Evolutionary conservation across 2,329 filamentous ascomycete genomes (phyloP), one percentile per base, ranked within the genome.

Genomic region (Xylariales sp.): DNA sequence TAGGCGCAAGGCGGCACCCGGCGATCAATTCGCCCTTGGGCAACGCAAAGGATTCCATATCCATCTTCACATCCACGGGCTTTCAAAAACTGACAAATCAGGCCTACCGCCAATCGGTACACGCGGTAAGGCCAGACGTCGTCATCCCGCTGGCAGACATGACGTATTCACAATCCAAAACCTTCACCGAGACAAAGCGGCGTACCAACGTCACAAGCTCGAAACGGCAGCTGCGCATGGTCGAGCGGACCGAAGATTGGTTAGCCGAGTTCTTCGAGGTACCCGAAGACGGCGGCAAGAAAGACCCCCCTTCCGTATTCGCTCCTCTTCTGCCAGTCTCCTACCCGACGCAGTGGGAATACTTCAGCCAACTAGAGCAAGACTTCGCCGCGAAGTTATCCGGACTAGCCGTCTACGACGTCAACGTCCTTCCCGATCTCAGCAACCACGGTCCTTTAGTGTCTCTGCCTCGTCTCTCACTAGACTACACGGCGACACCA

Each of bases 11-110:
- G 62, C 87, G 95, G 39, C 88, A 91, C 56, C 92, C 94, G 1
- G 89, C 93, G 0, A 90, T 97, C 23, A 80, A 86, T 8, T 89
- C 90, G 6, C 92, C 93, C 0, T 83, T 89, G 70, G 87, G 88
- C 23, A 94, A 96, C 77, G 90, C 89, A 8, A 87, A 90, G 69
- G 87, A 87, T 46, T 86, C 89, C 54, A 84, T 98, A 49, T 89
- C 91, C 18, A 86, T 98, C 55, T 90, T 92, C 77, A 97, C 96
- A 1, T 95, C 94, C 0, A 93, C 93, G 0, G 96, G 96, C 36
- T 97, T 97, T 80, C 87, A 89, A 69, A 85, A 87, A 64, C 82
- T 98, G 41, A 86, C 87, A 39, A 87, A 89, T 0, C 83, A 87
- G 6, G 88, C 92, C 62, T 98, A 96, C 80, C 83, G 86, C 41